Evolutionary conservation across 306 rosid species (phyloP).

Genomic region (Corylus avellana): DNA sequence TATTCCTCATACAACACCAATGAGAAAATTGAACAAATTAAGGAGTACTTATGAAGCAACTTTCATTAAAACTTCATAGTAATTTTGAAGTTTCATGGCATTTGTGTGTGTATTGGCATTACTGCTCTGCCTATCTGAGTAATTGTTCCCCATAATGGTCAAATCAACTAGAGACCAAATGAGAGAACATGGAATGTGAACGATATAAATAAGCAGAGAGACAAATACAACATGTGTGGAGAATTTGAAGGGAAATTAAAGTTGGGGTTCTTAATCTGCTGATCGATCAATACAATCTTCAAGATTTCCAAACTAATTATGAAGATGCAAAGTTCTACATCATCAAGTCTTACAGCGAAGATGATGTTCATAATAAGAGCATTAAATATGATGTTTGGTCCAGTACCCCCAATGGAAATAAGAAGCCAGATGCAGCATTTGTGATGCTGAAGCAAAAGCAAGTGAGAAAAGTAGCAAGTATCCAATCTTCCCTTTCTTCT

Average conservation of each 20-base stretch:
- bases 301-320: conserved; percentile 60
- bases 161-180: no score
- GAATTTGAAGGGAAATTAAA: conserved; percentile 48
- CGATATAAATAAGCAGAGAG: no score
- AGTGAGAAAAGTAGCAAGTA: conserved; percentile 45
- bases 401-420: conserved; percentile 73
- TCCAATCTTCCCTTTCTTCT: conserved; percentile 85
- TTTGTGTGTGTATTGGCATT: no score
- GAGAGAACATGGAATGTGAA: no score
- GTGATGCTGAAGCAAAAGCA: conserved; percentile 55
- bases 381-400: conserved; percentile 84
- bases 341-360: conserved; percentile 88
- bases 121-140: no score
- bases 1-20: no score
- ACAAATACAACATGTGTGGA: no score
- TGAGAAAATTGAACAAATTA: no score
- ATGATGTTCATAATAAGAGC: conserved; percentile 73
- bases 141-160: no score
- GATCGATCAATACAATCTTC: conserved; percentile 60
- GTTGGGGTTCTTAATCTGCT: conserved; percentile 32
- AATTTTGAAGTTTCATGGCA: no score
- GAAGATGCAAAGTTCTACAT: conserved; percentile 67
- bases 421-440: conserved; percentile 65
- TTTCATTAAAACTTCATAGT: no score
- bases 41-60: no score